Conservation (phyloP, 177 flowering plant species). For the Vitis hybrid region DNA sequence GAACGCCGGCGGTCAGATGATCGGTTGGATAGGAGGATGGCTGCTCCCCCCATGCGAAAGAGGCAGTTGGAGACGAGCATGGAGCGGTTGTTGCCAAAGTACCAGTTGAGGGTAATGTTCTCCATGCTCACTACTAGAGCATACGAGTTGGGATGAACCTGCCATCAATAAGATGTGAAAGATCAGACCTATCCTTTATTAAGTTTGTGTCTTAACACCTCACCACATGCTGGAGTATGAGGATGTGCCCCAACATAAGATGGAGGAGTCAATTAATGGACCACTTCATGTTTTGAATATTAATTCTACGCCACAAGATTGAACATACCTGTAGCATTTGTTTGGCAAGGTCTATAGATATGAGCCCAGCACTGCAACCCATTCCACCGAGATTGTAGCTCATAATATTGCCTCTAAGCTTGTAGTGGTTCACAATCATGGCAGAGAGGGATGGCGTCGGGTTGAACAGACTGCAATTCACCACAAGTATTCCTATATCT, state of each 20-base stretch:
- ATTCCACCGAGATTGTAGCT: conserved; percentile 80
- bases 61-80: conserved; percentile 84
- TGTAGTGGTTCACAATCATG: conserved; percentile 73
- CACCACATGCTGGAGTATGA: too few species aligned
- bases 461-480: conserved; percentile 74
- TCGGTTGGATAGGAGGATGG: conserved; percentile 67
- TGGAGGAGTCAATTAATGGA: background rate
- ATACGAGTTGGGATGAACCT: conserved; percentile 71
- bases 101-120: conserved; percentile 80
- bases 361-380: conserved; percentile 90
- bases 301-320: too few species aligned
- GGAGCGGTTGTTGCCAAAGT: conserved; percentile 73
- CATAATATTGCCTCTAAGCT: conserved; percentile 67
- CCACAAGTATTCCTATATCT: conserved; percentile 73
- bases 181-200: background rate
- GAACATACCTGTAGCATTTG: conserved; percentile 63
- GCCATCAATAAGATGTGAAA: conserved; percentile 4
- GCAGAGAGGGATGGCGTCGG: conserved; percentile 75
- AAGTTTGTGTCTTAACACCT: background rate
- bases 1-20: conserved; percentile 55
- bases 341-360: conserved; percentile 76
- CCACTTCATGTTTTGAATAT: too few species aligned
- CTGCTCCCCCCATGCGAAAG: conserved; percentile 76
- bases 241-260: too few species aligned
- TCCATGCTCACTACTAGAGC: conserved; percentile 86